Evolutionary conservation across 208 protist species (phyloP).

Genomic region (Leishmania tarentolae): DNA sequence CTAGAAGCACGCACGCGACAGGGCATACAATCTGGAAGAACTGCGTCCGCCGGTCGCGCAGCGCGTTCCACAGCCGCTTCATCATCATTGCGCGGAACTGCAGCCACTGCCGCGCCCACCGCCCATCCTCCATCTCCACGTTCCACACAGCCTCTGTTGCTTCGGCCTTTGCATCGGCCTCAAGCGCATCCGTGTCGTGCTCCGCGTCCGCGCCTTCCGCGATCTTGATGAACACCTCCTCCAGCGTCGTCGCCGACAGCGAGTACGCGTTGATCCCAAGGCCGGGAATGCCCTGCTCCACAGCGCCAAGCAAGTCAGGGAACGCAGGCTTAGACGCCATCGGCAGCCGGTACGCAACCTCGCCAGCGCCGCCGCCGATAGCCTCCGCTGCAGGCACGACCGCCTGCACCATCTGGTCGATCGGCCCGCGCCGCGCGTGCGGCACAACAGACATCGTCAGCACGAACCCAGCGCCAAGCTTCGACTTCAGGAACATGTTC

Average conservation of each 20-base stretch:
- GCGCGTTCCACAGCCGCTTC: slow-evolving; percentile 55
- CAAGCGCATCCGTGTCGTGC: neutral
- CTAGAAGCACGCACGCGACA: slow-evolving; percentile 55
- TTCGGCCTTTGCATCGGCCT: neutral
- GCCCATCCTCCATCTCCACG: slow-evolving; percentile 25
- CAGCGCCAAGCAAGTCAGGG: slow-evolving; percentile 35
- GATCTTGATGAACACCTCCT: slow-evolving; percentile 77
- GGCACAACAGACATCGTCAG: slow-evolving; percentile 45
- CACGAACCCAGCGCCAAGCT: slow-evolving; percentile 67
- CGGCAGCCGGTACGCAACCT: slow-evolving; percentile 60
- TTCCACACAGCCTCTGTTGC: neutral
- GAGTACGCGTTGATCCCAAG: slow-evolving; percentile 54
- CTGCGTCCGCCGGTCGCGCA: slow-evolving; percentile 54
- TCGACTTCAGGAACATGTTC: slow-evolving; percentile 63
- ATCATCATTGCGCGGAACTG: slow-evolving; percentile 55
- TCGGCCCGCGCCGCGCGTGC: slow-evolving; percentile 16
- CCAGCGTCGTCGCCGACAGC: slow-evolving; percentile 70
- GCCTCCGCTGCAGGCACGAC: slow-evolving; percentile 39
- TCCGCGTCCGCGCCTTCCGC: slow-evolving; percentile 20
- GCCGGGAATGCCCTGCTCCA: slow-evolving; percentile 38
- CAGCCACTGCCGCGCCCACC: slow-evolving; percentile 10
- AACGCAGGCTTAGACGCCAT: slow-evolving; percentile 45
- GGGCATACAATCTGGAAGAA: slow-evolving; percentile 66
- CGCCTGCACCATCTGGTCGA: slow-evolving; percentile 29
- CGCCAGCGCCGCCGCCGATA: slow-evolving; percentile 37